Percentiles rank a stretch among this genome's conserved stretches.
phyloP scores from a whole-genome alignment of 2,329 filamentous ascomycete genomes.

The Neocatenulostroma microsporum region DNA sequence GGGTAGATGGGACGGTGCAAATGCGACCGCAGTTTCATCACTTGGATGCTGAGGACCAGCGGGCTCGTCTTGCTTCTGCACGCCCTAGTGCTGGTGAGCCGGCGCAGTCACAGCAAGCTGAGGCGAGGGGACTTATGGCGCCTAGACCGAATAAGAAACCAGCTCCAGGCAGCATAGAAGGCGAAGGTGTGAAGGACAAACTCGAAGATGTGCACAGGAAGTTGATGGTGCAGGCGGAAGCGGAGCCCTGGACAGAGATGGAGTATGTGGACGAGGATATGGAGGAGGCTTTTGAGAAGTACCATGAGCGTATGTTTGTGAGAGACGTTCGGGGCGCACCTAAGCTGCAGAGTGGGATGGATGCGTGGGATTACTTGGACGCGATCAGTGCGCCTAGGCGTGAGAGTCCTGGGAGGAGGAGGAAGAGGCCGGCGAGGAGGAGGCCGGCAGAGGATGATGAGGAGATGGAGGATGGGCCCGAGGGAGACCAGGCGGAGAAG shows the following conservation, averaged over 20 bases:
- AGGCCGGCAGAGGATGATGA: constrained; percentile 3
- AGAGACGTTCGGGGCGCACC: constrained; percentile 37
- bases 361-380: constrained; percentile 55
- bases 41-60: constrained; percentile 73
- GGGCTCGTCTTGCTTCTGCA: constrained; percentile 47
- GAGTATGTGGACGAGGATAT: constrained; percentile 75
- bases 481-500: constrained; percentile 6
- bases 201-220: constrained; percentile 59
- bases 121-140: no score
- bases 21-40: constrained; percentile 90
- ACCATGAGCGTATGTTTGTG: constrained; percentile 63
- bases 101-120: constrained; percentile 30
- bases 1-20: constrained; percentile 73
- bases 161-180: no score
- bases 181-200: constrained; percentile 54
- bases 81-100: constrained; percentile 40
- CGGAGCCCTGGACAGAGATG: constrained; percentile 73
- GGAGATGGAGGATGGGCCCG: constrained; percentile 12
- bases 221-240: constrained; percentile 68
- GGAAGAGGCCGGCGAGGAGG: constrained; percentile 28
- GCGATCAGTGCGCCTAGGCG: constrained; percentile 49
- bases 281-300: constrained; percentile 65
- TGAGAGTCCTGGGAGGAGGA: constrained; percentile 31
- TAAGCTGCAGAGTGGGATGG: constrained; percentile 48
- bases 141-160: no score